Percentiles rank a stretch among this genome's conserved stretches.
Evolutionary conservation across 1,284 basidiomycete species (phyloP).

Genomic region (Gomphus bonarii): DNA sequence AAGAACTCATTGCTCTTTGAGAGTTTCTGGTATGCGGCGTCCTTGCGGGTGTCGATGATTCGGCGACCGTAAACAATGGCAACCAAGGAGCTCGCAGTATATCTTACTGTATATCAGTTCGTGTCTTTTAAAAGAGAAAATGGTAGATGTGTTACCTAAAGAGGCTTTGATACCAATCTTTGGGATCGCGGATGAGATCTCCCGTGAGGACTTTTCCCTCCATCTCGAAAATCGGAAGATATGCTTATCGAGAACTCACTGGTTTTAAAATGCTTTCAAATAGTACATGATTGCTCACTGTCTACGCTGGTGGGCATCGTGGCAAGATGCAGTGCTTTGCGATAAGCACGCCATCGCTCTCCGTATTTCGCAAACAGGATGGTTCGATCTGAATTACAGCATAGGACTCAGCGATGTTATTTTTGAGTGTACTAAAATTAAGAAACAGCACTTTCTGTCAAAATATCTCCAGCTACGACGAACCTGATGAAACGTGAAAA

Average conservation of each 20-base stretch:
- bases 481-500: not conserved
- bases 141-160: not conserved
- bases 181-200: slow-evolving; percentile 5
- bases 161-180: slow-evolving; percentile 9
- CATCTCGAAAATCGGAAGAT: slow-evolving; percentile 8
- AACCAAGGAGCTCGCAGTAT: slow-evolving; percentile 11
- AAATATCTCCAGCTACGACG: slow-evolving; percentile 8
- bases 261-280: not conserved
- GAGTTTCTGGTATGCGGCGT: slow-evolving; percentile 9
- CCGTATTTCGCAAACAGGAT: slow-evolving; percentile 10
- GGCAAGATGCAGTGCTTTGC: slow-evolving; percentile 9
- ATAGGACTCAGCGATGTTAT: not conserved
- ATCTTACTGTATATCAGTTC: not conserved
- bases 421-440: not conserved
- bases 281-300: not conserved
- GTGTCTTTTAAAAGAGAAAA: not conserved
- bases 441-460: slow-evolving; percentile 7
- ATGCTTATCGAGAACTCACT: not conserved
- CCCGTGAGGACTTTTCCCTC: slow-evolving; percentile 5
- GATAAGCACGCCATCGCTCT: slow-evolving; percentile 11
- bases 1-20: not conserved
- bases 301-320: slow-evolving; percentile 9
- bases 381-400: slow-evolving; percentile 1
- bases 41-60: slow-evolving; percentile 3
- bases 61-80: slow-evolving; percentile 10